A percentile compares a stretch with the other conserved stretches of the same genome.
Evolutionary conservation across 306 rosid species (phyloP).

Genomic region (Quercus gilva): DNA sequence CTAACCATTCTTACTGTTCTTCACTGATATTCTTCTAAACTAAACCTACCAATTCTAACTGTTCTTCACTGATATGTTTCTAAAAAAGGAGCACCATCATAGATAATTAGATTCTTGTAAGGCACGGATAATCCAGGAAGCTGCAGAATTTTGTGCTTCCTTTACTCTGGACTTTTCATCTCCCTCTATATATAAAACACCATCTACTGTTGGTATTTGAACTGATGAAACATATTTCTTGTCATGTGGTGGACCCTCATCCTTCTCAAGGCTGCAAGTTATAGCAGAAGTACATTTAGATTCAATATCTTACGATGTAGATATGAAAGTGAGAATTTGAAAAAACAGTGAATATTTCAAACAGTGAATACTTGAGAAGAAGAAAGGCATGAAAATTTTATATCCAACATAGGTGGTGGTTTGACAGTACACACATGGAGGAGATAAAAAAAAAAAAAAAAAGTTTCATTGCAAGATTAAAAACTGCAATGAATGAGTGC

Average conservation of each 20-base stretch:
- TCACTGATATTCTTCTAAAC: not conserved
- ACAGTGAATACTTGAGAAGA: not conserved
- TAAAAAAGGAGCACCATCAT: slow-evolving; percentile 9
- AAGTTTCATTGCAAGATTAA: not conserved
- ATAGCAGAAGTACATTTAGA: slow-evolving; percentile 3
- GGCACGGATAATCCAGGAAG: slow-evolving; percentile 56
- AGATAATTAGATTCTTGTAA: slow-evolving; percentile 34
- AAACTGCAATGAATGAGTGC: not conserved
- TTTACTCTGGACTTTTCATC: slow-evolving; percentile 40
- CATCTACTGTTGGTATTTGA: slow-evolving; percentile 28
- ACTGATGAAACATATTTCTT: slow-evolving; percentile 48
- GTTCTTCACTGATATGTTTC: no score
- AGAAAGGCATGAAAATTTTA: not conserved
- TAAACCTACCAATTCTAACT: not conserved
- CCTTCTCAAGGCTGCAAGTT: slow-evolving; percentile 47
- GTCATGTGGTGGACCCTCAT: slow-evolving; percentile 57
- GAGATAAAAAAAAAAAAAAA: not conserved
- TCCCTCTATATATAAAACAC: slow-evolving; percentile 29
- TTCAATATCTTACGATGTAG: not conserved
- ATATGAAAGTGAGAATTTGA: not conserved
- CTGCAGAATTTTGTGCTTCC: slow-evolving; percentile 71
- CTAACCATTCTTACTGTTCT: not conserved
- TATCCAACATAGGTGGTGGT: not conserved
- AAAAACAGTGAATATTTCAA: not conserved
- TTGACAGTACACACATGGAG: not conserved